A percentile compares a stretch with the other conserved stretches of the same genome.
phyloP scores from a whole-genome alignment of 768 basidiomycete genomes.

The Boletus pseudopeckii region DNA sequence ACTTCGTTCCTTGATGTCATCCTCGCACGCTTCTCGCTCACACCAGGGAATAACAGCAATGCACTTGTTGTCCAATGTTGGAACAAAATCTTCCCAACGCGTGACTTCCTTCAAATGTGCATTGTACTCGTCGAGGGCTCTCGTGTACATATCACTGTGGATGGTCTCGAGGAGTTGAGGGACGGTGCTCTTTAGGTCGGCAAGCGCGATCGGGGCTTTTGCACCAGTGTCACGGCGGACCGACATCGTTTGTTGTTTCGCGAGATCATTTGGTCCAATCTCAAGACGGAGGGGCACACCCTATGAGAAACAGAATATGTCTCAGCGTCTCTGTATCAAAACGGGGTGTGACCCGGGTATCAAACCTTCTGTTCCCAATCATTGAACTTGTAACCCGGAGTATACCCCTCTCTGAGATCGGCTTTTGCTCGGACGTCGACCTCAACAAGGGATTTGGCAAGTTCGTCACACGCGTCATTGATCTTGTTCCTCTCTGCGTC shows the following conservation, averaged over 20 bases:
- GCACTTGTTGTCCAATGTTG: constrained; percentile 84
- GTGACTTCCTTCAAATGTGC: constrained; percentile 68
- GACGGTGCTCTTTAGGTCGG: constrained; percentile 48
- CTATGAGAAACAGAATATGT: constrained; percentile 35
- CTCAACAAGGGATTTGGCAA: constrained; percentile 70
- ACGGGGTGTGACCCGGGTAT: neutral
- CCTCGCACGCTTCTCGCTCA: constrained; percentile 88
- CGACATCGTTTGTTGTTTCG: constrained; percentile 73
- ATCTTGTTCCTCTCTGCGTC: constrained; percentile 68
- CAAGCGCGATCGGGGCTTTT: constrained; percentile 54
- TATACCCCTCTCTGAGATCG: constrained; percentile 93
- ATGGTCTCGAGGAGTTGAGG: constrained; percentile 75
- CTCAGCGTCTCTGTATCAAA: neutral
- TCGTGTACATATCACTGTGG: constrained; percentile 82
- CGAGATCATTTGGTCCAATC: constrained; percentile 90
- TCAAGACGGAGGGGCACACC: constrained; percentile 97
- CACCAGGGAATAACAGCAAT: constrained; percentile 95
- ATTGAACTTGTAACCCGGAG: constrained; percentile 98
- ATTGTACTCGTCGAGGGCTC: constrained; percentile 72
- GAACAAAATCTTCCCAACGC: constrained; percentile 91
- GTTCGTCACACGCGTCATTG: constrained; percentile 71
- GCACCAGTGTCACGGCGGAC: constrained; percentile 80
- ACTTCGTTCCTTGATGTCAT: constrained; percentile 95
- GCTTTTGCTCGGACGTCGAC: constrained; percentile 80
- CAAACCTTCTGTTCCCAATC: constrained; percentile 97